Evolutionary conservation across 306 rosid genomes (phyloP).

Genomic region (Inga leiocalycina): DNA sequence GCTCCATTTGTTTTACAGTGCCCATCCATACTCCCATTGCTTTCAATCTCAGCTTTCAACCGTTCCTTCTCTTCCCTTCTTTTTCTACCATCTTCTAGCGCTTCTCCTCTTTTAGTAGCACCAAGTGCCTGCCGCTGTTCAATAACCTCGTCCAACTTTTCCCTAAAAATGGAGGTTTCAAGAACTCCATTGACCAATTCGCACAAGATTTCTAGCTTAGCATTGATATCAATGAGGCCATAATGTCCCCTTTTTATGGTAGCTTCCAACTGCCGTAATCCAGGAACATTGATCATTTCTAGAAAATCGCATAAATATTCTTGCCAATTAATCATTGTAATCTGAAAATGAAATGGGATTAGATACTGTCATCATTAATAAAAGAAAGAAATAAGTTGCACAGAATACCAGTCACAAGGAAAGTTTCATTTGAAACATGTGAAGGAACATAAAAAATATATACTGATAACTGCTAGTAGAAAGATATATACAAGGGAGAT

Average conservation of each 20-base stretch:
- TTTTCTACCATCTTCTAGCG: conserved; percentile 67
- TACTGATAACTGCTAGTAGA: conserved; percentile 23
- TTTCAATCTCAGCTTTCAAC: conserved; percentile 53
- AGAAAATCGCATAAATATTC: conserved; percentile 80
- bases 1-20: conserved; percentile 23
- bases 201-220: conserved; percentile 6
- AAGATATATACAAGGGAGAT: conserved; percentile 24
- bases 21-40: conserved; percentile 46
- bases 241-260: conserved; percentile 90
- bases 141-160: conserved; percentile 67
- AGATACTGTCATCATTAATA: conserved; percentile 24
- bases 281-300: conserved; percentile 74
- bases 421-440: conserved; percentile 6
- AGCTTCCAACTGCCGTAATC: conserved; percentile 48
- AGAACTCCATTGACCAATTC: conserved; percentile 72
- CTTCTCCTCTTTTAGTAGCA: conserved; percentile 82
- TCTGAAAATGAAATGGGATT: conserved; percentile 57
- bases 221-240: conserved; percentile 75
- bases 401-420: conserved; percentile 13
- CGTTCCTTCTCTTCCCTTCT: conserved; percentile 70
- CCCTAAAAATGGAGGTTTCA: conserved; percentile 63
- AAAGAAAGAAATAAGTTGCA: neutral
- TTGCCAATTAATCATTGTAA: conserved; percentile 77
- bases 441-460: neutral
- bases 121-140: conserved; percentile 85